Percentiles rank a stretch among this genome's conserved stretches.
Conservation (phyloP, 2,329 filamentous ascomycete genomes). For the Colletotrichum kahawae region DNA sequence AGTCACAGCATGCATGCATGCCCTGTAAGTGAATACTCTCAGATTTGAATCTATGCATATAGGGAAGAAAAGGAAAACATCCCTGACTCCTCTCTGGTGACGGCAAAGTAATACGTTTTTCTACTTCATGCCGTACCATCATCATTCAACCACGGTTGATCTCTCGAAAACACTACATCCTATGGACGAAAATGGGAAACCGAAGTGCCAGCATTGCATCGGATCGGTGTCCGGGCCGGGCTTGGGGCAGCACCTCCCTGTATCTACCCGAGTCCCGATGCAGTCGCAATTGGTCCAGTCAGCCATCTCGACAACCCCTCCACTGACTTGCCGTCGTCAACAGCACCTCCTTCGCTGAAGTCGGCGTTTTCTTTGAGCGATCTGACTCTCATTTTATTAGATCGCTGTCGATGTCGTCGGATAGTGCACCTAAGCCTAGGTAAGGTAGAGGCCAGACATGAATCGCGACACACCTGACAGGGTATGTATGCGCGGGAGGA, state of each 20-base stretch:
- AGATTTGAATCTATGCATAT: background rate
- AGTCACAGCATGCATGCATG: background rate
- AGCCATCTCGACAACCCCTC: background rate
- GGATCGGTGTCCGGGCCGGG: background rate
- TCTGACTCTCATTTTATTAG: background rate
- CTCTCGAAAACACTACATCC: background rate
- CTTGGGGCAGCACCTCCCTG: background rate
- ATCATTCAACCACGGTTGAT: background rate
- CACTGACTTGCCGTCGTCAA: background rate
- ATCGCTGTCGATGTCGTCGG: background rate
- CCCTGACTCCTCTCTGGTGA: background rate
- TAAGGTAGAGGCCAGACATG: background rate
- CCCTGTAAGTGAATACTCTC: background rate
- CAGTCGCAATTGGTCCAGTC: background rate
- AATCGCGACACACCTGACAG: background rate
- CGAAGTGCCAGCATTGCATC: background rate
- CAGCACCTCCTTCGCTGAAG: background rate
- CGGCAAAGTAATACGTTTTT: background rate
- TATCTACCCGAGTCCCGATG: slow-evolving; percentile 9
- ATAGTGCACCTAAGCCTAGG: background rate
- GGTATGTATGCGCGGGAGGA: background rate
- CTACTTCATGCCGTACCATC: background rate
- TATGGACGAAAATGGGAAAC: background rate
- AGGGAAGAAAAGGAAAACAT: background rate
- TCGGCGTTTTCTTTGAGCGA: background rate